These are phyloP conservation scores for Austroboletus eburneus DNA, from an alignment of 768 basidiomycete species.

Conservation along the genomic window DNA sequence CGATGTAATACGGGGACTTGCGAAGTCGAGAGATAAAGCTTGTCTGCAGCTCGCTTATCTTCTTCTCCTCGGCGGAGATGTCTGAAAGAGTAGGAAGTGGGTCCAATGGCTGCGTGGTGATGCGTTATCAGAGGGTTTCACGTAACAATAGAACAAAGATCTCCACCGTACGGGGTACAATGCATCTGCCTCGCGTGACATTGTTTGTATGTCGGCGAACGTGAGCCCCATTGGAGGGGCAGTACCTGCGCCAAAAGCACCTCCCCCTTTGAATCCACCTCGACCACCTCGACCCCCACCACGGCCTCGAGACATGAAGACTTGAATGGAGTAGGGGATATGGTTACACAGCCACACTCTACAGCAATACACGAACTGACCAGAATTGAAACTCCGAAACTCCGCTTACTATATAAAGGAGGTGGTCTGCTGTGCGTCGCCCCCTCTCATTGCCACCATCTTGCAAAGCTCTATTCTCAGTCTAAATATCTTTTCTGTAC, in stretches of 20 bases:
- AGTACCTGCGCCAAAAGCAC: conserved; percentile 32
- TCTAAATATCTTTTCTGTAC: neutral
- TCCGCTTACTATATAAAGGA: conserved; percentile 24
- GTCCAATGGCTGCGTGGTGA: conserved; percentile 50
- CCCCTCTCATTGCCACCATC: conserved; percentile 27
- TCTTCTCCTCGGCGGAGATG: conserved; percentile 59
- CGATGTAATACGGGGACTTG: conserved; percentile 70
- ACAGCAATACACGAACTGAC: neutral
- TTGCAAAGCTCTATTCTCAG: conserved; percentile 1
- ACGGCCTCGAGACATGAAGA: conserved; percentile 48
- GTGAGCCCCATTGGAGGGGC: conserved; percentile 76
- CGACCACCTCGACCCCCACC: conserved; percentile 52
- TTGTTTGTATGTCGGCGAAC: conserved; percentile 71
- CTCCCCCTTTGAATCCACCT: conserved; percentile 58
- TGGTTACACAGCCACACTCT: conserved; percentile 10
- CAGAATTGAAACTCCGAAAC: conserved; percentile 21
- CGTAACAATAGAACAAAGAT: conserved; percentile 14
- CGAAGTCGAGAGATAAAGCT: conserved; percentile 63
- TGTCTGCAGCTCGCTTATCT: conserved; percentile 61
- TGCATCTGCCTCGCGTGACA: conserved; percentile 72
- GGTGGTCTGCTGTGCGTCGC: conserved; percentile 14
- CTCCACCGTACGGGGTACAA: conserved; percentile 71
- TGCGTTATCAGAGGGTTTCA: conserved; percentile 16
- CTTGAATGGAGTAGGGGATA: neutral
- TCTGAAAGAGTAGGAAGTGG: conserved; percentile 66